phyloP scores from a whole-genome alignment of 2,329 filamentous ascomycete genomes.

The Diaporthe amygdali region DNA sequence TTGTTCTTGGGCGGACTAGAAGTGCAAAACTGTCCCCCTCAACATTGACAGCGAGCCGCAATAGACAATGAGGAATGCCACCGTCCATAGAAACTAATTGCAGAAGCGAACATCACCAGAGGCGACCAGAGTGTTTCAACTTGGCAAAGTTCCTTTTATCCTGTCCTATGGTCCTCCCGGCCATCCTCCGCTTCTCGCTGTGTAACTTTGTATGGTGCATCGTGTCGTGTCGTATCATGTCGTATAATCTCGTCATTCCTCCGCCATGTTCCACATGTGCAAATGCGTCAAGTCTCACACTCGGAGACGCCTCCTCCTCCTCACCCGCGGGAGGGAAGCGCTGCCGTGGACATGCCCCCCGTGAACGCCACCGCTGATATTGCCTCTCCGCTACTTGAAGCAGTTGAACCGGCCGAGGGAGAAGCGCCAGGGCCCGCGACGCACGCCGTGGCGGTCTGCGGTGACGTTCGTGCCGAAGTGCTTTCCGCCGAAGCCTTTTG shows the following conservation, averaged over 20 bases:
- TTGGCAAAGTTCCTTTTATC: too few relatives aligned
- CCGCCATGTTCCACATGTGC: not conserved
- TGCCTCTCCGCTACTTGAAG: conserved; percentile 42
- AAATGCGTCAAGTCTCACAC: too few relatives aligned
- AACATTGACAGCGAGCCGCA: too few relatives aligned
- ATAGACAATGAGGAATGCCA: too few relatives aligned
- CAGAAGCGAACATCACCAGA: too few relatives aligned
- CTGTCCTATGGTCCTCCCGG: too few relatives aligned
- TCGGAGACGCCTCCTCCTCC: not conserved
- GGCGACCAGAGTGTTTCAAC: too few relatives aligned
- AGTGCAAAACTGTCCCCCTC: too few relatives aligned
- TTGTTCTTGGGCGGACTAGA: too few relatives aligned
- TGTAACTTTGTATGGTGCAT: not conserved
- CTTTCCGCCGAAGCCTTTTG: conserved; percentile 50
- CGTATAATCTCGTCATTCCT: not conserved
- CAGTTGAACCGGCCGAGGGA: conserved; percentile 56
- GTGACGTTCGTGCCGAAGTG: conserved; percentile 56
- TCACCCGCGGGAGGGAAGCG: not conserved
- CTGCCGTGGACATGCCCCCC: not conserved
- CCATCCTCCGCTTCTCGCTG: too few relatives aligned
- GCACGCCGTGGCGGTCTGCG: conserved; percentile 51
- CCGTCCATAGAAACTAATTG: too few relatives aligned
- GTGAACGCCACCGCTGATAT: not conserved
- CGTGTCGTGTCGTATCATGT: not conserved
- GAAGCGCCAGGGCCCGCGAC: conserved; percentile 56